A percentile compares a stretch with the other conserved stretches of the same genome.
These are phyloP conservation scores for Willaertia magna DNA, from an alignment of 208 protist genomes.

Conservation along the genomic window DNA sequence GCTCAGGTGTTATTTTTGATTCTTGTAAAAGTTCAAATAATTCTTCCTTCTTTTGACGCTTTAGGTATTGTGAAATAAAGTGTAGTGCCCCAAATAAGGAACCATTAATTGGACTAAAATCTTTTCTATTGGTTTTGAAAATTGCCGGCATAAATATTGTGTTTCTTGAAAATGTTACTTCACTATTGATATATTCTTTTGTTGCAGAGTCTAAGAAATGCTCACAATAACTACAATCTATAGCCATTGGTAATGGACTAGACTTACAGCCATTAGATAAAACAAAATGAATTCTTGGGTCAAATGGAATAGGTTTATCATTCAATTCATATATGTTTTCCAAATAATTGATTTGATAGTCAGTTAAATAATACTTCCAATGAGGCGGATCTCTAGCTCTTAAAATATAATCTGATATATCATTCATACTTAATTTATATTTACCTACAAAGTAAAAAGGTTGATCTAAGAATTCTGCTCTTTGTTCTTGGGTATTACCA, in stretches of 20 bases:
- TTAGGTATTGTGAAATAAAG: not conserved
- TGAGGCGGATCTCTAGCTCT: not conserved
- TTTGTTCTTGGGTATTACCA: not conserved
- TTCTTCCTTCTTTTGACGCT: not conserved
- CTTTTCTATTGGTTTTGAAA: not conserved
- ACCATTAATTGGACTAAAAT: not conserved
- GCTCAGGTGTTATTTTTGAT: not conserved
- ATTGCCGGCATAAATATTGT: not conserved
- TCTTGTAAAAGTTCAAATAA: not conserved
- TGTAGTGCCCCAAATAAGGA: not conserved
- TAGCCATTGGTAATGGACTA: not conserved
- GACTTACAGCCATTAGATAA: not conserved
- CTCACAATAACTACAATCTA: not conserved
- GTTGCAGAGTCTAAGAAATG: not conserved
- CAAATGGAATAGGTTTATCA: not conserved
- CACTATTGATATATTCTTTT: not conserved
- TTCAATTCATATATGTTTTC: not conserved
- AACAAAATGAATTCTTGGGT: not conserved
- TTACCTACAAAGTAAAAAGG: not conserved
- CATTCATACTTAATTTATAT: not conserved
- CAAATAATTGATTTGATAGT: not conserved
- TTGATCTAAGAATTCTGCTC: not conserved
- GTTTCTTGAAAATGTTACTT: not conserved
- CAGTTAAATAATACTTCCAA: not conserved
- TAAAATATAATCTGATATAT: not conserved